Base-by-base conservation (phyloP, 1,284 basidiomycete species). In the Irpex rosettiformis region DNA sequence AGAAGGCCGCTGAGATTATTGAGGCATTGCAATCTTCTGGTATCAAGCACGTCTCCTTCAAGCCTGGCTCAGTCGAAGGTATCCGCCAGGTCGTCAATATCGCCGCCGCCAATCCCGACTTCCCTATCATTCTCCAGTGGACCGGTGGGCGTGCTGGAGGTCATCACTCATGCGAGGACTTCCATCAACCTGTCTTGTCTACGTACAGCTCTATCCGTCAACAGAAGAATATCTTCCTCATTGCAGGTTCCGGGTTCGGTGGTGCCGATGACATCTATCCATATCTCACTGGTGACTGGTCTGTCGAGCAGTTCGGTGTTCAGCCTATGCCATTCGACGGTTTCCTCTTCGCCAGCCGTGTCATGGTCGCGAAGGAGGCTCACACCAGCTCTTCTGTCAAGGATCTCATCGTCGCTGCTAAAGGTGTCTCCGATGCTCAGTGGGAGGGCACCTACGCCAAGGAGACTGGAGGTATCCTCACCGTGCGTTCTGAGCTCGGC, bases 291-390 rank as follows among this genome's bases (percentile, higher is more conserved):
- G 97, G 97, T 69, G 93, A 98, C 69, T 98, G 96, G 97, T 92
- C 93, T 3, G 82, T 87, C 63, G 79, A 88, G 62, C 77, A 80
- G 67, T 98, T 91, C 70, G 88, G 86, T 59, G 81, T 89, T 48
- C 93, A 98, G 75, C 89, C 92, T n/a, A 99, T 99, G 97, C 96
- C 96, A 1, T 98, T 96, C 78, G 96, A 98, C 67, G 97, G 96
- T 60, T 95, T 97, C 78, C 82, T 99, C 55, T 97, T 96, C 70
- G 97, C 90, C 13, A 93, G 90, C 68, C 90, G 97, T 62, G 94
- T 98, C 72, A 98, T 99, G 94, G 93, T 97, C 47, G 96, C 96
- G 62, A 96, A 95, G 78, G 96, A 99, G 75, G 94, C 96, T 8
- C 96, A 98, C 73, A 98, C 96, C 0, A 91, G 88, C 67, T 82